Conservation (phyloP, 306 rosid genomes). For the Vigna nakashimae region DNA sequence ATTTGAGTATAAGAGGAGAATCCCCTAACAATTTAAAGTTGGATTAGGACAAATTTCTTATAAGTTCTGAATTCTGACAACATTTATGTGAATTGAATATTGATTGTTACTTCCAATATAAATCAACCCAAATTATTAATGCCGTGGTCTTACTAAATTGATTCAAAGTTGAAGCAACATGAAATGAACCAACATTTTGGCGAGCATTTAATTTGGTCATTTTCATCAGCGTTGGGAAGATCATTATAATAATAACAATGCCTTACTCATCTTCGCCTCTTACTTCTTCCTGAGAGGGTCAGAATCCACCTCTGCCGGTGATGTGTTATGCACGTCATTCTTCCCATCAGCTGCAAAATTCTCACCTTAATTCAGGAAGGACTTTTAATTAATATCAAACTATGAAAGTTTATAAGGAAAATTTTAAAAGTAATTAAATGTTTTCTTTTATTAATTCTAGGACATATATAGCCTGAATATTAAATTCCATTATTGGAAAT, state of each 20-base stretch:
- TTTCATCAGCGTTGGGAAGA: constrained; percentile 19
- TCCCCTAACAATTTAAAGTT: not conserved
- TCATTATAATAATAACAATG: not conserved
- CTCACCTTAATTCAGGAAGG: not conserved
- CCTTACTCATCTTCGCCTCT: not conserved
- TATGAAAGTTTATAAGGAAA: too few species aligned
- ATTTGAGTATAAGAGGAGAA: constrained; percentile 10
- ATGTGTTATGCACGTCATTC: constrained; percentile 22
- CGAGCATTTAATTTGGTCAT: constrained; percentile 21
- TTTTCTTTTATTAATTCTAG: too few species aligned
- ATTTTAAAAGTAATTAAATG: too few species aligned
- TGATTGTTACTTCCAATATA: not conserved
- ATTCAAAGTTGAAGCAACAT: constrained; percentile 4
- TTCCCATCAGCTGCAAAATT: not conserved
- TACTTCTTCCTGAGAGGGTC: not conserved
- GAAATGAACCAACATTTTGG: not conserved
- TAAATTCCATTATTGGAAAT: too few species aligned
- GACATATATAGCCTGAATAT: too few species aligned
- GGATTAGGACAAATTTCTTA: not conserved
- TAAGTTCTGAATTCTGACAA: not conserved
- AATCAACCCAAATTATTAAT: not conserved
- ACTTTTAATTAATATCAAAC: too few species aligned
- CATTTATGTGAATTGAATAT: not conserved
- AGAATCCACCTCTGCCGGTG: not conserved
- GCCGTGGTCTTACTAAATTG: not conserved